Evolutionary conservation across 1,284 basidiomycete species (phyloP).

Genomic region (Ustilago hordei): DNA sequence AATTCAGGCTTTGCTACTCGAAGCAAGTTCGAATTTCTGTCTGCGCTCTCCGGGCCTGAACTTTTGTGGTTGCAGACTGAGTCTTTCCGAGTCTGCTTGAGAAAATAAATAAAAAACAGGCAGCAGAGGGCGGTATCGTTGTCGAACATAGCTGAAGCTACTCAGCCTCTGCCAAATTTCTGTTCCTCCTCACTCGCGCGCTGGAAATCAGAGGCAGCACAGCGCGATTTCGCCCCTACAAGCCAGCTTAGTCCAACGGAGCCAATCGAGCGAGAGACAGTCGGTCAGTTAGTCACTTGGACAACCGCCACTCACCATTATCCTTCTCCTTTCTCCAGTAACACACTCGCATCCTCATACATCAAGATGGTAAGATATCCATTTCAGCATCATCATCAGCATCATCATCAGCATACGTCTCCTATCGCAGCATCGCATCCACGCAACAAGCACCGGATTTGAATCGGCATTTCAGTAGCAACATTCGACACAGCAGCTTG

Average conservation of each 20-base stretch:
- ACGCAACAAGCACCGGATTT: neutral
- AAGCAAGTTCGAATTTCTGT: neutral
- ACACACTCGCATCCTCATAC: slow-evolving; percentile 49
- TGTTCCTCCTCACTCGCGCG: neutral
- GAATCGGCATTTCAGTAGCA: neutral
- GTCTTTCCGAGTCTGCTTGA: neutral
- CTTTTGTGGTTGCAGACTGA: neutral
- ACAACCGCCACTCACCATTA: slow-evolving; percentile 38
- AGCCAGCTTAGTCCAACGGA: neutral
- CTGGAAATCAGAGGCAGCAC: slow-evolving; percentile 2
- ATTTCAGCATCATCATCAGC: slow-evolving; percentile 9
- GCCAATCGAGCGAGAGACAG: slow-evolving; percentile 15
- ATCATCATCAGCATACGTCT: neutral
- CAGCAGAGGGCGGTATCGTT: neutral
- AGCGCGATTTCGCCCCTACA: neutral
- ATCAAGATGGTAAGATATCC: slow-evolving; percentile 52
- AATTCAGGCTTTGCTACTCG: neutral
- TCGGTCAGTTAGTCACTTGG: slow-evolving; percentile 10
- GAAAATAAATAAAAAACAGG: neutral
- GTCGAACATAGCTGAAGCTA: neutral
- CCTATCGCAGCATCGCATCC: neutral
- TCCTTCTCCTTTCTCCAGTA: slow-evolving; percentile 37
- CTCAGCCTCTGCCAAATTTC: neutral
- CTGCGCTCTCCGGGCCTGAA: neutral
- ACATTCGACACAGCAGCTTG: neutral